These are phyloP conservation scores for Coniochaeta sp. DNA, from an alignment of 2,329 filamentous ascomycete species.

Conservation along the genomic window DNA sequence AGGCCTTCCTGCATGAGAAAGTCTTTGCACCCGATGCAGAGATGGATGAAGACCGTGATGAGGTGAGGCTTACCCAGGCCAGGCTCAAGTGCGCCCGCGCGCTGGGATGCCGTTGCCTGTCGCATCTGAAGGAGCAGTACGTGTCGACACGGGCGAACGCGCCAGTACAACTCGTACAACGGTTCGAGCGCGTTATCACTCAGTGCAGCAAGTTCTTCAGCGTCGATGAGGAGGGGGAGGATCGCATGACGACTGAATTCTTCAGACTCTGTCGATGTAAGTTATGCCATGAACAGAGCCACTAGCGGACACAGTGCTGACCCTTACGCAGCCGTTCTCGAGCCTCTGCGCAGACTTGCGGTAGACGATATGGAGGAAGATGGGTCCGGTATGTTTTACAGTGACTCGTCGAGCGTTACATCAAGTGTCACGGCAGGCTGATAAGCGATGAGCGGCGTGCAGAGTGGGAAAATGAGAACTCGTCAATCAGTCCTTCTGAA, in stretches of 20 bases:
- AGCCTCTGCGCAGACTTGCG: constrained; percentile 44
- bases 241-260: constrained; percentile 24
- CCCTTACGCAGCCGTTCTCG: constrained; percentile 29
- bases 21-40: constrained; percentile 30
- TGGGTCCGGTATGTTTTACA: constrained; percentile 46
- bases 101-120: constrained; percentile 37
- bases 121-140: constrained; percentile 38
- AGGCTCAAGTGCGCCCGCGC: constrained; percentile 26
- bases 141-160: constrained; percentile 33
- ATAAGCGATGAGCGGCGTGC: constrained; percentile 22
- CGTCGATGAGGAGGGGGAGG: constrained; percentile 21
- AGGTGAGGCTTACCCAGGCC: constrained; percentile 18
- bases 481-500: neutral
- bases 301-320: constrained; percentile 6
- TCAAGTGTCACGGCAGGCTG: constrained; percentile 22
- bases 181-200: constrained; percentile 34
- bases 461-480: constrained; percentile 43
- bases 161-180: constrained; percentile 30
- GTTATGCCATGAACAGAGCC: constrained; percentile 10
- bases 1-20: constrained; percentile 34
- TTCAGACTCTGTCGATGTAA: constrained; percentile 27
- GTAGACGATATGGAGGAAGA: constrained; percentile 53
- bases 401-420: constrained; percentile 27
- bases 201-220: constrained; percentile 34
- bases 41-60: constrained; percentile 22